These are phyloP conservation scores for Trametes cinnabarina DNA, from an alignment of 768 basidiomycete species.

Conservation along the genomic window DNA sequence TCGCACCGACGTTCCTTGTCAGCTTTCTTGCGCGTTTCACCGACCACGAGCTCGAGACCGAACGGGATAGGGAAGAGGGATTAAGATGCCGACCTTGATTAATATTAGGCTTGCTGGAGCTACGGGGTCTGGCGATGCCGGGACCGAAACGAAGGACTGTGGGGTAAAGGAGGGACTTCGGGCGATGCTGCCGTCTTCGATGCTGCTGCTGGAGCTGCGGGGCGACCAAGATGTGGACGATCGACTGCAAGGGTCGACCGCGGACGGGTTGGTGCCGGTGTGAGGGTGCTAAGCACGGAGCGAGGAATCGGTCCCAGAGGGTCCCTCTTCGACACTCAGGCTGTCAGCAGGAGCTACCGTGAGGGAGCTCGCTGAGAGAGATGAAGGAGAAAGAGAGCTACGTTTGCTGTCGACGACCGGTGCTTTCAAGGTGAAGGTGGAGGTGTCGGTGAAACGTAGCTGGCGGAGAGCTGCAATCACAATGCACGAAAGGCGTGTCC, in stretches of 20 bases:
- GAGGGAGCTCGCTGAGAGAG: constrained; percentile 6
- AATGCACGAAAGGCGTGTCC: constrained; percentile 30
- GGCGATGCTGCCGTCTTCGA: constrained; percentile 23
- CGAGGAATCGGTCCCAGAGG: constrained; percentile 14
- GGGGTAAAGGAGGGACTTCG: constrained; percentile 22
- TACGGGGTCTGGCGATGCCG: constrained; percentile 21
- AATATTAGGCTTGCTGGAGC: constrained; percentile 13
- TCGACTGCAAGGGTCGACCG: constrained; percentile 11
- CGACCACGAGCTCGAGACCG: neutral
- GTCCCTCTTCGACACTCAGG: constrained; percentile 17
- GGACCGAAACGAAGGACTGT: constrained; percentile 25
- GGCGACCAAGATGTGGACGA: constrained; percentile 14
- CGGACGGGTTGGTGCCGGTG: constrained; percentile 4
- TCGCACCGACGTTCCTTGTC: constrained; percentile 4
- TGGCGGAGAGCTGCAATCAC: constrained; percentile 25
- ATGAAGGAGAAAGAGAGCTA: constrained; percentile 12
- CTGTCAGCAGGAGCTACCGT: neutral
- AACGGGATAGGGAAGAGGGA: constrained; percentile 9
- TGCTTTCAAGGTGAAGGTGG: constrained; percentile 26
- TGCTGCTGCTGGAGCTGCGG: constrained; percentile 4
- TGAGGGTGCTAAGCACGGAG: constrained; percentile 5
- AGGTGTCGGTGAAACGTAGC: constrained; percentile 22
- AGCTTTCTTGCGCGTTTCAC: constrained; percentile 20
- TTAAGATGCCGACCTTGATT: constrained; percentile 26
- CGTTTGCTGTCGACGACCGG: constrained; percentile 24